Evolutionary conservation across 1,284 basidiomycete species (phyloP).

Genomic region (Somion occarium): DNA sequence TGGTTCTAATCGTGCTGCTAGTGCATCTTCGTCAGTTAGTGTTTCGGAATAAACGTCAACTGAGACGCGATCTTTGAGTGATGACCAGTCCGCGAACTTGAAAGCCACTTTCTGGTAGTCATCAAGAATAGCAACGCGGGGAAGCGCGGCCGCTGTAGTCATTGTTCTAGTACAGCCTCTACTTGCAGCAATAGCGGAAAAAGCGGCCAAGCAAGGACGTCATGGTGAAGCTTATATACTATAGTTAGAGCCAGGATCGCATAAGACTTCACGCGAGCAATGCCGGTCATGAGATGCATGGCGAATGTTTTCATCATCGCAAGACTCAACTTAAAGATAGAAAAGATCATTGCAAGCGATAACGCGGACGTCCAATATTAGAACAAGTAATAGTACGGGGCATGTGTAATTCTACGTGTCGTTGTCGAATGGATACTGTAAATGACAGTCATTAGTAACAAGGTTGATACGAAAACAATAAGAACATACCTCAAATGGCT

Average conservation of each 20-base stretch:
- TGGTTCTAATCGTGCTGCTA: slow-evolving; percentile 43
- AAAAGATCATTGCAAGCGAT: background rate
- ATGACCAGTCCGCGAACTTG: slow-evolving; percentile 47
- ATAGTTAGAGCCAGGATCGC: background rate
- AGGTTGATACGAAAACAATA: slow-evolving; percentile 4
- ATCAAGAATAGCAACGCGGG: slow-evolving; percentile 52
- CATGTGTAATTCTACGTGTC: slow-evolving; percentile 37
- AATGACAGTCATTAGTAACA: slow-evolving; percentile 11
- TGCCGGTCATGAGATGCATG: background rate
- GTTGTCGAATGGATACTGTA: slow-evolving; percentile 60
- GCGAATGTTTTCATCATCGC: slow-evolving; percentile 1
- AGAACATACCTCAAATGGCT: slow-evolving; percentile 69
- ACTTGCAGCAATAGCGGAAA: background rate
- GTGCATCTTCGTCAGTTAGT: slow-evolving; percentile 42
- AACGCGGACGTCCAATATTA: slow-evolving; percentile 8
- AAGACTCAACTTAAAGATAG: background rate
- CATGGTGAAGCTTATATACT: background rate
- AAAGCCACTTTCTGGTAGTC: slow-evolving; percentile 57
- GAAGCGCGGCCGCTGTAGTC: slow-evolving; percentile 8
- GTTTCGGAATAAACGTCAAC: slow-evolving; percentile 51
- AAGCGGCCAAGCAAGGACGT: too few relatives aligned
- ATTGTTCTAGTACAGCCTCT: background rate
- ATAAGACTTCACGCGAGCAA: background rate
- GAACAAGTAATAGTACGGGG: slow-evolving; percentile 1
- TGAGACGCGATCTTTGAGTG: slow-evolving; percentile 32